Evolutionary conservation across 305 asterid species (phyloP).

Genomic region (Plantago lanceolata): DNA sequence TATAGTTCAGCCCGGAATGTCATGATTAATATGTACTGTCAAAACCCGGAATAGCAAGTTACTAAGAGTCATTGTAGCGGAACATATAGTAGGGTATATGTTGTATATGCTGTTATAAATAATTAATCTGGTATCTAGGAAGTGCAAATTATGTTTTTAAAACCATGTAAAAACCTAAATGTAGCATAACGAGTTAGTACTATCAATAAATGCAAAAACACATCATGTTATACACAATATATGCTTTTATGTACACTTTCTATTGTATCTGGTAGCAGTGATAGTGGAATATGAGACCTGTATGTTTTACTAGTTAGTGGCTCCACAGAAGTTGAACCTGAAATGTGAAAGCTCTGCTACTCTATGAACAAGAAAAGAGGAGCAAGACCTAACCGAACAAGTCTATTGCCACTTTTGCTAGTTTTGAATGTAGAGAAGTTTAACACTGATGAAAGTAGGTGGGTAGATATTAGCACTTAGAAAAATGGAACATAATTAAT

Average conservation of each 20-base stretch:
- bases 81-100: no score
- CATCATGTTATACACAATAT: no score
- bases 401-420: neutral
- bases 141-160: no score
- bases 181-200: no score
- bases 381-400: neutral
- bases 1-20: constrained; percentile 10
- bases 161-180: no score
- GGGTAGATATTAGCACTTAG: constrained; percentile 7
- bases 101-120: no score
- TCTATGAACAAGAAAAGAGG: constrained; percentile 6
- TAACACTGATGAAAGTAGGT: constrained; percentile 9
- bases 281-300: constrained; percentile 13
- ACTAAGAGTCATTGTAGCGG: no score
- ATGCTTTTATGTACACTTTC: no score
- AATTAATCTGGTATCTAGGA: no score
- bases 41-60: neutral
- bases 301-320: neutral
- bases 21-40: constrained; percentile 16
- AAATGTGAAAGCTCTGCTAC: neutral
- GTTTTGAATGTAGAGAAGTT: neutral
- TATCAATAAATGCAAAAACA: no score
- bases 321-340: constrained; percentile 17
- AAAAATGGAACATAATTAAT: constrained; percentile 4
- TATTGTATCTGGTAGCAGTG: constrained; percentile 5